Evolutionary conservation across 2,329 filamentous ascomycete species (phyloP).

Genomic region (Cryphonectria radicalis): DNA sequence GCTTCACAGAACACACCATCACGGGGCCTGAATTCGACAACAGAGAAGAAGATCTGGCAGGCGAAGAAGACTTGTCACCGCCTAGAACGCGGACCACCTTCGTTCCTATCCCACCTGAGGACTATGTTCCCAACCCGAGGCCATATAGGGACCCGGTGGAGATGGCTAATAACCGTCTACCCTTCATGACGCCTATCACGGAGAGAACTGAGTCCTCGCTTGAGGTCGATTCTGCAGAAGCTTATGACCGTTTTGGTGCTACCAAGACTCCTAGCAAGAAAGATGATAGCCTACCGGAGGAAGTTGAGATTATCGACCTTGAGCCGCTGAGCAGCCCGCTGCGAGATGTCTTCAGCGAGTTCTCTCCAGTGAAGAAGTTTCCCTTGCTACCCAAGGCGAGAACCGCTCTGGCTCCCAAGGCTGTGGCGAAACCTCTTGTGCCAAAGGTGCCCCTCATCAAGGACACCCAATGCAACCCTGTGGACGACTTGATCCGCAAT

Average conservation of each 20-base stretch:
- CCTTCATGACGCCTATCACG: constrained; percentile 98
- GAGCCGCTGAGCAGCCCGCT: constrained; percentile 71
- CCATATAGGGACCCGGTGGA: constrained; percentile 81
- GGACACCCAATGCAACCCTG: constrained; percentile 86
- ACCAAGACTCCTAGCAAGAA: constrained; percentile 79
- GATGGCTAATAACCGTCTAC: constrained; percentile 85
- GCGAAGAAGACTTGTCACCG: constrained; percentile 45
- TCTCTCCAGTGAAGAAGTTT: constrained; percentile 51
- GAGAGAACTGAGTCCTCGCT: constrained; percentile 92
- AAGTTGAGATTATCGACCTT: constrained; percentile 34
- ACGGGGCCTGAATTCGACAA: constrained; percentile 35
- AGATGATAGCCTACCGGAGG: constrained; percentile 37
- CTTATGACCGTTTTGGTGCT: constrained; percentile 52
- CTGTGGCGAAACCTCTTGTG: constrained; percentile 45
- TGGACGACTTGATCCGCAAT: constrained; percentile 74
- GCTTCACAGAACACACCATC: constrained; percentile 30
- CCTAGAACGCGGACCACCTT: constrained; percentile 68
- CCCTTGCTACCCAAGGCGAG: constrained; percentile 50
- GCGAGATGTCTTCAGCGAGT: constrained; percentile 63
- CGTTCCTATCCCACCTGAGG: constrained; percentile 80
- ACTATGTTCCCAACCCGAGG: constrained; percentile 78
- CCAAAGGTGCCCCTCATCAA: constrained; percentile 75
- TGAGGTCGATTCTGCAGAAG: constrained; percentile 64
- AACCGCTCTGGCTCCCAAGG: constrained; percentile 37
- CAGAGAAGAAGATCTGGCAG: constrained; percentile 43